Percentiles rank a stretch among this genome's conserved stretches.
These are phyloP conservation scores for Diaporthe vaccinii DNA, from an alignment of 2,329 filamentous ascomycete genomes.

Conservation along the genomic window DNA sequence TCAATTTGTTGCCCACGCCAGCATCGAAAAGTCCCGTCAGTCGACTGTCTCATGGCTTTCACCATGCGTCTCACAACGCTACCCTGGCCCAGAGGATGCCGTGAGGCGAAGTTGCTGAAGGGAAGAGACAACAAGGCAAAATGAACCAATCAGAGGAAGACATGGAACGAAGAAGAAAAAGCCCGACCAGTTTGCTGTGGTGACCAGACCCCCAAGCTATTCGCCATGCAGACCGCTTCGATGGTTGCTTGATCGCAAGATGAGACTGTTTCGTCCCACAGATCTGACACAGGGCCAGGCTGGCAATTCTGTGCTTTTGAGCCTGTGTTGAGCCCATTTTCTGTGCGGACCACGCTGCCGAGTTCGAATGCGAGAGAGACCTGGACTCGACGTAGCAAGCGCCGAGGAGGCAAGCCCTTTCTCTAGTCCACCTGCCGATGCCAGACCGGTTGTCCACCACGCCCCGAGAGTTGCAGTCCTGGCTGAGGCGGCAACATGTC, in stretches of 20 bases:
- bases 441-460: background rate
- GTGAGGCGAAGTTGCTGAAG: constrained; percentile 1
- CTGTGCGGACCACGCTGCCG: background rate
- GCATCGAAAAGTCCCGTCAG: background rate
- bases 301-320: background rate
- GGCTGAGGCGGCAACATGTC: background rate
- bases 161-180: background rate
- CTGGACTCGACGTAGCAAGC: background rate
- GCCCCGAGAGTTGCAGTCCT: too few species aligned
- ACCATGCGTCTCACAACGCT: constrained; percentile 8
- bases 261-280: constrained; percentile 1
- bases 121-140: background rate
- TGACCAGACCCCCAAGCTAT: background rate
- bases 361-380: too few species aligned
- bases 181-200: background rate
- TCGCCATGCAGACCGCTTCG: background rate
- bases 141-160: background rate
- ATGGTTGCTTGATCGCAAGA: background rate
- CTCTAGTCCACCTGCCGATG: background rate
- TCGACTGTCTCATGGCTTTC: background rate
- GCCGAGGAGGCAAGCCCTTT: background rate
- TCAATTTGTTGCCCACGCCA: background rate
- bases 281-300: background rate
- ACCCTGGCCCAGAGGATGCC: background rate
- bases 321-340: background rate